phyloP scores from a whole-genome alignment of 1,139 yeast genomes.

The Kurtzmaniella natalensis region DNA sequence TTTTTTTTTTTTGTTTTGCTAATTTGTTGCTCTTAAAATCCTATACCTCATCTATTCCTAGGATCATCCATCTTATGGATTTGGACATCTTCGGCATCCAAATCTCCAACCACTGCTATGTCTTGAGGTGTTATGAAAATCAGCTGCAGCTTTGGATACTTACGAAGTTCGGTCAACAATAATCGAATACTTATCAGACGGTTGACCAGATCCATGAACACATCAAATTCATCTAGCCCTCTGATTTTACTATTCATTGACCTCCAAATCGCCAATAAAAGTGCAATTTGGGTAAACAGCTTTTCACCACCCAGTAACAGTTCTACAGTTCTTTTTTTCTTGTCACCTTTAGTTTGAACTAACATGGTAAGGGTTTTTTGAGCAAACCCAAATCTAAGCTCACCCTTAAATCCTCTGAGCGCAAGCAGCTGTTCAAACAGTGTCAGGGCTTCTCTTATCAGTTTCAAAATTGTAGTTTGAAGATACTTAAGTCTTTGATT shows the following conservation, averaged over 20 bases:
- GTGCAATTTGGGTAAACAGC: slow-evolving; percentile 86
- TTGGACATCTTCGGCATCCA: slow-evolving; percentile 56
- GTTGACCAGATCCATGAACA: slow-evolving; percentile 93
- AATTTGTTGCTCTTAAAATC: no score
- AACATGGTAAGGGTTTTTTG: slow-evolving; percentile 49
- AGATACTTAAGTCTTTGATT: slow-evolving; percentile 48
- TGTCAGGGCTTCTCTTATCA: slow-evolving; percentile 30
- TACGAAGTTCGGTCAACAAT: slow-evolving; percentile 63
- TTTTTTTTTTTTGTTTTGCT: no score
- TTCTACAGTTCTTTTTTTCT: slow-evolving; percentile 63
- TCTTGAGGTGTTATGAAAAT: slow-evolving; percentile 95
- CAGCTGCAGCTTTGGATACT: slow-evolving; percentile 69
- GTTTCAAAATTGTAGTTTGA: slow-evolving; percentile 37
- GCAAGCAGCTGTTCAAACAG: slow-evolving; percentile 57
- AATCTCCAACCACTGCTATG: slow-evolving; percentile 70
- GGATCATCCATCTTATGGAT: slow-evolving; percentile 71
- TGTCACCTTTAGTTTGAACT: slow-evolving; percentile 59
- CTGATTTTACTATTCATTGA: slow-evolving; percentile 83
- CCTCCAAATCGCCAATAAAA: slow-evolving; percentile 87
- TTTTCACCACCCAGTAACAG: slow-evolving; percentile 97
- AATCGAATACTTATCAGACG: slow-evolving; percentile 75
- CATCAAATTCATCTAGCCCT: slow-evolving; percentile 96
- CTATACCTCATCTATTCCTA: slow-evolving; percentile 18
- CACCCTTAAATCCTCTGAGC: slow-evolving; percentile 74
- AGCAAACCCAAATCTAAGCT: slow-evolving; percentile 56